These are phyloP conservation scores for Hypoxylon intermedium DNA, from an alignment of 495 filamentous ascomycete species.

Conservation along the genomic window DNA sequence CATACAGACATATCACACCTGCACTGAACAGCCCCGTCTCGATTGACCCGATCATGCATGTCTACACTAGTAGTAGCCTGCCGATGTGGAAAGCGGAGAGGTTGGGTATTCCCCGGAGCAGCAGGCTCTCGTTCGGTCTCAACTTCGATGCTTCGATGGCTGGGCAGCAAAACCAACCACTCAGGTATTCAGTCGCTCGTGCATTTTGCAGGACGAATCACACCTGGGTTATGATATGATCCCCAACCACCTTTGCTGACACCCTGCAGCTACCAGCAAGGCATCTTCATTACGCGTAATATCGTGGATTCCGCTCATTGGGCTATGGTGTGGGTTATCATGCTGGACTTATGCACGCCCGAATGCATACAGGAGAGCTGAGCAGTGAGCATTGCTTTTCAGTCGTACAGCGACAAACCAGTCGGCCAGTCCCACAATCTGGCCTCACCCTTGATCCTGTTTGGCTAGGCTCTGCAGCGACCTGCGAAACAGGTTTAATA, in stretches of 20 bases:
- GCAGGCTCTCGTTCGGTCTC: conserved; percentile 6
- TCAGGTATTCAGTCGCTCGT: conserved; percentile 14
- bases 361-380: conserved; percentile 33
- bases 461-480: conserved; percentile 7
- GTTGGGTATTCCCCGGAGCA: conserved; percentile 27
- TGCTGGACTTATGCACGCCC: conserved; percentile 40
- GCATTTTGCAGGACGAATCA: conserved; percentile 25
- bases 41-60: not conserved
- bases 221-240: conserved; percentile 17
- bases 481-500: not conserved
- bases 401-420: conserved; percentile 20
- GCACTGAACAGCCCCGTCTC: conserved; percentile 1
- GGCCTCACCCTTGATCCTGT: conserved; percentile 8
- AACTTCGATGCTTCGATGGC: conserved; percentile 18
- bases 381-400: conserved; percentile 35
- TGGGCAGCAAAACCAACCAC: conserved; percentile 34
- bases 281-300: conserved; percentile 38
- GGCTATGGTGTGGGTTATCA: conserved; percentile 25
- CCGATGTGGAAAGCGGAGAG: conserved; percentile 23
- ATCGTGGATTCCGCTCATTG: conserved; percentile 44
- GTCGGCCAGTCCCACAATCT: conserved; percentile 20
- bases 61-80: conserved; percentile 9
- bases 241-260: conserved; percentile 34
- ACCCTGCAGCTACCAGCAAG: conserved; percentile 33
- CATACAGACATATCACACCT: conserved; percentile 6